Evolutionary conservation across 2,329 filamentous ascomycete genomes (phyloP), one percentile per base, ranked within the genome.

Genomic region (Alternaria triticimaculans): DNA sequence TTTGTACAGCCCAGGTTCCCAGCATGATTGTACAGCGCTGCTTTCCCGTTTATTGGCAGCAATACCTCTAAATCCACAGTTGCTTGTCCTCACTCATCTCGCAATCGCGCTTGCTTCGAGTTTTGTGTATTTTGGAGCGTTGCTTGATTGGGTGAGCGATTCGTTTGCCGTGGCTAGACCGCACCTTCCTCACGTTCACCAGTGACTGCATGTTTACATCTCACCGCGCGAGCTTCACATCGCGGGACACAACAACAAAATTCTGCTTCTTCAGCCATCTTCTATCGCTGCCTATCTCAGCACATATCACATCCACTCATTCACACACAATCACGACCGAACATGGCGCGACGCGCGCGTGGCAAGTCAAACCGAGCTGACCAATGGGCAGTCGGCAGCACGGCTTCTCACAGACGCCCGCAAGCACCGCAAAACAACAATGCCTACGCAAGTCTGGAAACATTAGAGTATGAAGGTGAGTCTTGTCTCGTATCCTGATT

Each of bases 331-430:
- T 15, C 37, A 26, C 14, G 23, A 30, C 3, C 56, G 61, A 70
- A 20, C 45, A 72, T 73, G 71, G 58, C 25, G 5, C 65, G 33
- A 51, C 30, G 57, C 43, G 12, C 18, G 21, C 60, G 49, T 15
- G 48, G n/a, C 44, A 62, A 11, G 5, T 18, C 60, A 54, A 49
- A 64, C 14, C 51, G 28, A 18, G n/a, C 51, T 30, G 55, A 55
- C 20, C 60, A 62, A n/a, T 50, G 18, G 43, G 62, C 51, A 41
- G 21, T 20, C 11, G 60, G 30, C 43, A 58, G 53, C 57, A 45
- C 56, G 7, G 61, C 49, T 23, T 20, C 50, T 20, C 21, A 21
- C 46, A 62, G 21, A 53, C 7, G 30, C 2, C 2, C 23, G n/a
- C 45, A 46, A 11, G 46, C 46, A 28, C 48, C 49, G 21, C 48